Conservation (phyloP, 176 grass and related monocot genomes). For the Chloris gayana region DNA sequence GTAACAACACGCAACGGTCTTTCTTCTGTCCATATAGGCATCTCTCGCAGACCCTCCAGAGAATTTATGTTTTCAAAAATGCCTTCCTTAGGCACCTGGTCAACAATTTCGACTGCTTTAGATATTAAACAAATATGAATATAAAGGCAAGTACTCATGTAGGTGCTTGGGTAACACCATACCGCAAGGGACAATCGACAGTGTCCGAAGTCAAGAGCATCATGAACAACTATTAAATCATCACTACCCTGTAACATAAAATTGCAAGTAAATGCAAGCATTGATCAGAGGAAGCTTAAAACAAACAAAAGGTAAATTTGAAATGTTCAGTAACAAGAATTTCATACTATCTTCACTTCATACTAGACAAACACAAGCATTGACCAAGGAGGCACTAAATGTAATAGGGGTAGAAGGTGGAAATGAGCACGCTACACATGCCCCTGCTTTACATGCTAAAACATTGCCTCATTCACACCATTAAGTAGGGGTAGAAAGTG, state of each 20-base stretch:
- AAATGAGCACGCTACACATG: neutral
- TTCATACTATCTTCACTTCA: neutral
- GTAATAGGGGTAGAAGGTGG: too few species aligned
- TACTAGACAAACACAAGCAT: neutral
- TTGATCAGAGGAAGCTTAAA: conserved; percentile 2
- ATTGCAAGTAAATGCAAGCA: conserved; percentile 21
- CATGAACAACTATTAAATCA: conserved; percentile 91
- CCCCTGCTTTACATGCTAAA: neutral
- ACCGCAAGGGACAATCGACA: conserved; percentile 89
- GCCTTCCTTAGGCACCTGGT: conserved; percentile 90
- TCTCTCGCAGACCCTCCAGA: conserved; percentile 71
- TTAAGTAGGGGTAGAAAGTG: neutral
- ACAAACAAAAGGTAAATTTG: neutral
- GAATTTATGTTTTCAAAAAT: conserved; percentile 88
- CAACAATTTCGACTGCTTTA: conserved; percentile 33
- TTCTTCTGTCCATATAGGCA: conserved; percentile 88
- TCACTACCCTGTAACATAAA: conserved; percentile 61
- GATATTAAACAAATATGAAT: conserved; percentile 29
- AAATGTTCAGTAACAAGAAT: neutral
- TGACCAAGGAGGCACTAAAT: neutral
- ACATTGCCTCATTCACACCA: neutral
- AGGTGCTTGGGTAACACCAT: conserved; percentile 40
- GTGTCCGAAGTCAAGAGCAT: conserved; percentile 82
- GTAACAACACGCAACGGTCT: conserved; percentile 83
- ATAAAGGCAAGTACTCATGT: conserved; percentile 15